These are phyloP conservation scores for Talaromyces stipitatus DNA, from an alignment of 495 filamentous ascomycete species.

Conservation along the genomic window DNA sequence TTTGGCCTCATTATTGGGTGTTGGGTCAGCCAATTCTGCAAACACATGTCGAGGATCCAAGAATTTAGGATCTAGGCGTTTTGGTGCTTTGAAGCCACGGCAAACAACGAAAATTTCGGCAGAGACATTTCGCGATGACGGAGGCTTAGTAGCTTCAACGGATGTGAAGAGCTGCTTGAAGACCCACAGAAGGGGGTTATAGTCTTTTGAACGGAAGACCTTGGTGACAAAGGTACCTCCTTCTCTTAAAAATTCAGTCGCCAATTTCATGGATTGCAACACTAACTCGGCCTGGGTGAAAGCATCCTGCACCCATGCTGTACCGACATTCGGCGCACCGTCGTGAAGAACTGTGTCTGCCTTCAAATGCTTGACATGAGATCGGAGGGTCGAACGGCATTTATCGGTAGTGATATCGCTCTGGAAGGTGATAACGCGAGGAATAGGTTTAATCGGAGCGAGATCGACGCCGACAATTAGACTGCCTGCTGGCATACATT, in stretches of 20 bases:
- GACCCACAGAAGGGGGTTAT: slow-evolving; percentile 93
- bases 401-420: slow-evolving; percentile 98
- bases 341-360: slow-evolving; percentile 97
- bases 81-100: slow-evolving; percentile 87
- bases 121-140: slow-evolving; percentile 89
- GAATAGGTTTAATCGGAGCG: slow-evolving; percentile 91
- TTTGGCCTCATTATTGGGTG: slow-evolving; percentile 94
- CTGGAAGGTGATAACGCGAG: slow-evolving; percentile 89
- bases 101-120: slow-evolving; percentile 99
- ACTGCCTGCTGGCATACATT: slow-evolving; percentile 84
- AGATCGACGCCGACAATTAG: slow-evolving; percentile 95
- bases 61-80: slow-evolving; percentile 84
- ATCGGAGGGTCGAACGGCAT: slow-evolving; percentile 82
- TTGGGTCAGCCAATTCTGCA: slow-evolving; percentile 80
- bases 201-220: slow-evolving; percentile 96
- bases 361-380: slow-evolving; percentile 94
- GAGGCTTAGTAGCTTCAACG: slow-evolving; percentile 95
- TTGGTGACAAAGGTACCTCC: slow-evolving; percentile 96
- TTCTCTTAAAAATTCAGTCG: slow-evolving; percentile 85
- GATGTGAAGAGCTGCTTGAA: slow-evolving; percentile 94
- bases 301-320: slow-evolving; percentile 96
- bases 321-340: slow-evolving; percentile 96
- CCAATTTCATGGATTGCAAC: slow-evolving; percentile 83
- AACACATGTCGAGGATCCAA: slow-evolving; percentile 88
- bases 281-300: slow-evolving; percentile 96